Evolutionary conservation across 169 alveolate genomes (phyloP), one percentile per base, ranked within the genome.

Genomic region (Eimeria maxima): DNA sequence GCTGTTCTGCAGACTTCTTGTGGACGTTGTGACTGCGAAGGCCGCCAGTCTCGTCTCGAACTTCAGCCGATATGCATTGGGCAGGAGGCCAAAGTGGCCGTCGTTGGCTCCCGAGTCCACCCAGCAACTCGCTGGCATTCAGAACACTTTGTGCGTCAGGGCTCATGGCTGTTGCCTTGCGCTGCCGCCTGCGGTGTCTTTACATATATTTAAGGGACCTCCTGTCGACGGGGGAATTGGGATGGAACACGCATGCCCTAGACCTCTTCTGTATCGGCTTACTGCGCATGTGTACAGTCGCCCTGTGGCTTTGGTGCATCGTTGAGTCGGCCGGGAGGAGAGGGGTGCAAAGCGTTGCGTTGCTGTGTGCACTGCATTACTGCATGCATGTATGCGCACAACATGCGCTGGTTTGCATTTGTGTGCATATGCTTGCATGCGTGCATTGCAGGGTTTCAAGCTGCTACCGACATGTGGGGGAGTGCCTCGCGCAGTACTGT

Each of bases 391-490:
- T n/a, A 2, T 60, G 69, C 50, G 76, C 38, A 24, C 44, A 78
- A 24, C 33, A 7, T 10, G 50, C 24, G 50, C 18, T 18, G 3
- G 89, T 44, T 42, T 33, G 14, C 67, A 13, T 47, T 16, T 47
- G 6, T 14, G 27, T 33, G 78, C 78, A 18, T 33, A 8, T 42
- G 88, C 3, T 13, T 78, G 63, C 29, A 24, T 71, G 83, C 27
- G 29, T 42, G 63, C 38, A 22, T 33, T n/a, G 33, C 90, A 81
- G 90, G 8, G 47, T 81, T n/a, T 47, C 90, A 10, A 81, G 90
- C 47, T 81, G 90, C 73, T 81, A 81, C 71, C 90, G 90, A 1
- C 90, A 81, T n/a, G 90, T 81, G 6, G 90, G 71, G 90, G 90
- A 81, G 8, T 81, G 90, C 24, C 90, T 81, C 55, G 67, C 90